phyloP scores from a whole-genome alignment of 768 basidiomycete genomes.

The Pleurotus giganteus region DNA sequence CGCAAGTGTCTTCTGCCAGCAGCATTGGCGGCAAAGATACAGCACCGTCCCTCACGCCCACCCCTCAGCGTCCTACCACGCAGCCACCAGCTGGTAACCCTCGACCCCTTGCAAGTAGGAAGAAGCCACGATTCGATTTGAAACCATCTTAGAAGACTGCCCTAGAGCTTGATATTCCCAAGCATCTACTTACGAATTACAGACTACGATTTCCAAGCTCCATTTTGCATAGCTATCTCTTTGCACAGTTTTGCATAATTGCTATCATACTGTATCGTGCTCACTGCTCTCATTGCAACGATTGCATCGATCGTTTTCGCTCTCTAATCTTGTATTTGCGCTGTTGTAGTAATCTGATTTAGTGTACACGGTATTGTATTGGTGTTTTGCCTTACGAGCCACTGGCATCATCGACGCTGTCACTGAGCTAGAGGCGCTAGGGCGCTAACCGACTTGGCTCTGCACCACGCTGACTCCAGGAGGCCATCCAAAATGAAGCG shows the following conservation, averaged over 20 bases:
- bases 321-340: no score
- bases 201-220: neutral
- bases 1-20: slow-evolving; percentile 1
- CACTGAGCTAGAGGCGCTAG: no score
- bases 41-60: neutral
- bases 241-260: neutral
- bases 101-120: neutral
- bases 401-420: no score
- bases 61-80: neutral
- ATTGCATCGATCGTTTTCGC: no score
- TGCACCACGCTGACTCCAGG: no score
- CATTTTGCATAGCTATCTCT: neutral
- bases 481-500: no score
- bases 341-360: no score
- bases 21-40: neutral
- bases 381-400: no score
- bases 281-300: no score
- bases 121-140: neutral
- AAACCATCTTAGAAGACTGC: neutral
- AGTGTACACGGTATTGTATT: no score
- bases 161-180: neutral
- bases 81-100: neutral
- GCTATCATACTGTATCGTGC: no score
- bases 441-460: no score
- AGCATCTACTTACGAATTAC: neutral